Percentiles rank a stretch among this genome's conserved stretches.
phyloP scores from a whole-genome alignment of 2,329 filamentous ascomycete species.

The Arachnomyces sp. region DNA sequence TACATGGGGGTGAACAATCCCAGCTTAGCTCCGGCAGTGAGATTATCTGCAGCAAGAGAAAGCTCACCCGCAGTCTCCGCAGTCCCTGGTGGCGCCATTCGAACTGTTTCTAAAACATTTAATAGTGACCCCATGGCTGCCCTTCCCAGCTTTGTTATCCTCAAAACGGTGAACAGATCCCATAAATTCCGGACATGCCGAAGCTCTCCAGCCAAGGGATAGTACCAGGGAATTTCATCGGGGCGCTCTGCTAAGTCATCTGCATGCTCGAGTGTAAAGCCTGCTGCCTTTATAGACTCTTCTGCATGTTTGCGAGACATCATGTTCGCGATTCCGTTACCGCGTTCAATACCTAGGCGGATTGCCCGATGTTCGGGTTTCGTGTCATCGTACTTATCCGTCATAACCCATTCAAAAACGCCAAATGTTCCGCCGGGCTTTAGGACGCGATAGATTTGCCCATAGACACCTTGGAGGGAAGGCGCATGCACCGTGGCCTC shows the following conservation, averaged over 20 bases:
- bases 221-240: constrained; percentile 18
- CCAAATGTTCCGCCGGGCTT: constrained; percentile 22
- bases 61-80: constrained; percentile 11
- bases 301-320: constrained; percentile 14
- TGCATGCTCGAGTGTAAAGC: constrained; percentile 19
- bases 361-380: constrained; percentile 18
- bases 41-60: constrained; percentile 10
- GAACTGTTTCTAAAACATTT: constrained; percentile 11
- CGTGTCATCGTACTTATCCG: constrained; percentile 17
- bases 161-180: constrained; percentile 12
- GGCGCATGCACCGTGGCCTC: constrained; percentile 25
- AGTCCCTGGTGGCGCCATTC: constrained; percentile 12
- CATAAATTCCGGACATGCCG: constrained; percentile 8
- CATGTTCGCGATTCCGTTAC: constrained; percentile 22
- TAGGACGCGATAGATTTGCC: constrained; percentile 21
- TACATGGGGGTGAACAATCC: constrained; percentile 16
- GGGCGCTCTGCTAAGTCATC: constrained; percentile 19
- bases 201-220: constrained; percentile 13
- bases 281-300: constrained; percentile 15
- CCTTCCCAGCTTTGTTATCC: constrained; percentile 9
- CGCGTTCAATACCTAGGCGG: constrained; percentile 21
- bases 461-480: constrained; percentile 19
- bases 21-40: constrained; percentile 9
- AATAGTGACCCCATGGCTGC: constrained; percentile 8
- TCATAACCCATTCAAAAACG: constrained; percentile 25